A percentile compares a stretch with the other conserved stretches of the same genome.
phyloP scores from a whole-genome alignment of 306 rosid genomes.

The Gastrolobium villosum region DNA sequence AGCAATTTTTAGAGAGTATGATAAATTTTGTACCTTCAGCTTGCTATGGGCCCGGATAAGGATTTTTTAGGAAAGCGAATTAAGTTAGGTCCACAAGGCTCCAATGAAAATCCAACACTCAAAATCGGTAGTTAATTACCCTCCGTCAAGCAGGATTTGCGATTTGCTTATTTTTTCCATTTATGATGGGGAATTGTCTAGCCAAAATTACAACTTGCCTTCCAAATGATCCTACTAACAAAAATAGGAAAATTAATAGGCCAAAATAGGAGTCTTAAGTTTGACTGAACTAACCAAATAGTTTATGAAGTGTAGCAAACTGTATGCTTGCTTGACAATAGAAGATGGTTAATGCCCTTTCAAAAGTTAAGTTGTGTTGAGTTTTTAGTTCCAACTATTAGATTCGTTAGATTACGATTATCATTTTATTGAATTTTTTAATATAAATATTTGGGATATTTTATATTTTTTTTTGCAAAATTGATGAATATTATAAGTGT shows the following conservation, averaged over 20 bases:
- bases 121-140: constrained; percentile 31
- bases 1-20: constrained; percentile 1
- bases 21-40: constrained; percentile 10
- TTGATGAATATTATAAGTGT: too few species aligned
- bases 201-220: not conserved
- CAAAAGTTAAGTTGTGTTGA: too few species aligned
- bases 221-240: not conserved
- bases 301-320: not conserved
- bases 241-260: not conserved
- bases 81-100: constrained; percentile 48
- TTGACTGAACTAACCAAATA: not conserved
- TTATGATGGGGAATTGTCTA: not conserved
- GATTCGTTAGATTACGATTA: too few species aligned
- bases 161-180: constrained; percentile 28
- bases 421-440: too few species aligned
- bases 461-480: too few species aligned
- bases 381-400: too few species aligned
- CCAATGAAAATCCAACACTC: constrained; percentile 33
- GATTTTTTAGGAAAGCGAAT: constrained; percentile 23
- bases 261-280: not conserved
- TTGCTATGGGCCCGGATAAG: constrained; percentile 30
- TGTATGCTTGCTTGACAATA: not conserved
- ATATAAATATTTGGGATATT: too few species aligned
- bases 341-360: too few species aligned
- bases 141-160: constrained; percentile 27